These are phyloP conservation scores for Skeletonema costatum DNA, from an alignment of 108 stramenopile species.

Conservation along the genomic window DNA sequence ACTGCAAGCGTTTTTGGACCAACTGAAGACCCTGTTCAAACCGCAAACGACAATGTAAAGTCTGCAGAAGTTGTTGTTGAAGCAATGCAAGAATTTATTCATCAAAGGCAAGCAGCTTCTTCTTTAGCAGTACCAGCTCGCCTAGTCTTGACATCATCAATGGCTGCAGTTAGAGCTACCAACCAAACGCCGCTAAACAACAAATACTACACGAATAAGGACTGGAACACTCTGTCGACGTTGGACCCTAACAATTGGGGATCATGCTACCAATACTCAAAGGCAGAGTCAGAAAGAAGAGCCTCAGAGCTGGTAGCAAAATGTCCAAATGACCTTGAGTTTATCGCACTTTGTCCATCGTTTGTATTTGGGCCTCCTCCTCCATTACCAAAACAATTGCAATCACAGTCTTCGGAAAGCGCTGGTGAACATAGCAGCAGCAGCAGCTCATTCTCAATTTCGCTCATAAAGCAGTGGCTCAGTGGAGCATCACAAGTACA, in stretches of 20 bases:
- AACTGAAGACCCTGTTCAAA: constrained; percentile 73
- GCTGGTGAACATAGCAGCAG: not conserved
- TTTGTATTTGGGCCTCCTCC: constrained; percentile 83
- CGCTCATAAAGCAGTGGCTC: constrained; percentile 75
- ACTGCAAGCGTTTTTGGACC: constrained; percentile 85
- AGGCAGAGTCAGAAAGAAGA: constrained; percentile 75
- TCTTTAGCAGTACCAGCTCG: constrained; percentile 7
- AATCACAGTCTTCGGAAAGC: constrained; percentile 6
- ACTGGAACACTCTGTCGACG: constrained; percentile 80
- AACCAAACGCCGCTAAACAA: constrained; percentile 75
- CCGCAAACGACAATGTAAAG: constrained; percentile 77
- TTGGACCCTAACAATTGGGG: constrained; percentile 77
- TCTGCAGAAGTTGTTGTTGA: constrained; percentile 73
- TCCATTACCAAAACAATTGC: constrained; percentile 15
- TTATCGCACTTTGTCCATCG: constrained; percentile 72
- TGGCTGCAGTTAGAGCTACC: constrained; percentile 85
- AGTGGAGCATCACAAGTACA: constrained; percentile 74
- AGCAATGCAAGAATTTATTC: constrained; percentile 29
- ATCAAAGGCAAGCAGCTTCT: not conserved
- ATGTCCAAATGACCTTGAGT: constrained; percentile 55
- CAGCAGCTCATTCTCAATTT: constrained; percentile 65
- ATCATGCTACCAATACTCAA: constrained; percentile 84
- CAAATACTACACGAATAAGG: constrained; percentile 70
- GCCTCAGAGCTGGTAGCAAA: constrained; percentile 57
- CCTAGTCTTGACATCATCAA: constrained; percentile 78